Conservation (phyloP, 345 rosid species). For the Geranium brycei region DNA sequence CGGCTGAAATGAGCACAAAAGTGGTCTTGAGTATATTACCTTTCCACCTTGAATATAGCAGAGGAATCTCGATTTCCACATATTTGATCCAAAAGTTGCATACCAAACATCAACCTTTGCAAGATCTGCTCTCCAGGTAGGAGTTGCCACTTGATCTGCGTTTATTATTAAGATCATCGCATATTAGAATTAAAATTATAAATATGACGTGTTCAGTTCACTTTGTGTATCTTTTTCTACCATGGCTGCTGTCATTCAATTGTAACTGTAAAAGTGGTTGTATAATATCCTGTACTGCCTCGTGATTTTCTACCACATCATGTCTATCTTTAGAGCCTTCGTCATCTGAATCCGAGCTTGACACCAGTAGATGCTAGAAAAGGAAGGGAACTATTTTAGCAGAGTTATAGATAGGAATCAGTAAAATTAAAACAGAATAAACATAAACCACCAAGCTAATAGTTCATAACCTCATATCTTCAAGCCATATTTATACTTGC, state of each 20-base stretch:
- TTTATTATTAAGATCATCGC: conserved; percentile 1
- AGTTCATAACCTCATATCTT: background rate
- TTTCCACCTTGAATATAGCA: conserved; percentile 83
- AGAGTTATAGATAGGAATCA: conserved; percentile 3
- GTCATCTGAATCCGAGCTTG: conserved; percentile 58
- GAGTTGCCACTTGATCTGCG: conserved; percentile 19
- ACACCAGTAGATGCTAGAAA: conserved; percentile 29
- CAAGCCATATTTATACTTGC: background rate
- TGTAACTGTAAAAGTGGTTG: conserved; percentile 45
- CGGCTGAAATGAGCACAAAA: background rate
- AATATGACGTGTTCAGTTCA: background rate
- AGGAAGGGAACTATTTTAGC: background rate
- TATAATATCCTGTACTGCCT: conserved; percentile 23
- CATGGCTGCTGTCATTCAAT: conserved; percentile 31
- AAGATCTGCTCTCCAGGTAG: conserved; percentile 55
- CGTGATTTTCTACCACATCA: conserved; percentile 14
- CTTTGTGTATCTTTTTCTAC: conserved; percentile 12
- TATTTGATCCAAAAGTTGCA: conserved; percentile 74
- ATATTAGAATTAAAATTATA: background rate
- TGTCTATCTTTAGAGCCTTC: conserved; percentile 15
- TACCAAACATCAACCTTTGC: conserved; percentile 67
- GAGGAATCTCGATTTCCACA: conserved; percentile 70
- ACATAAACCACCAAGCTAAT: background rate
- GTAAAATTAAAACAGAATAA: background rate
- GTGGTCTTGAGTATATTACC: conserved; percentile 23